phyloP scores from a whole-genome alignment of 169 alveolate species.

The Eimeria sp. region DNA sequence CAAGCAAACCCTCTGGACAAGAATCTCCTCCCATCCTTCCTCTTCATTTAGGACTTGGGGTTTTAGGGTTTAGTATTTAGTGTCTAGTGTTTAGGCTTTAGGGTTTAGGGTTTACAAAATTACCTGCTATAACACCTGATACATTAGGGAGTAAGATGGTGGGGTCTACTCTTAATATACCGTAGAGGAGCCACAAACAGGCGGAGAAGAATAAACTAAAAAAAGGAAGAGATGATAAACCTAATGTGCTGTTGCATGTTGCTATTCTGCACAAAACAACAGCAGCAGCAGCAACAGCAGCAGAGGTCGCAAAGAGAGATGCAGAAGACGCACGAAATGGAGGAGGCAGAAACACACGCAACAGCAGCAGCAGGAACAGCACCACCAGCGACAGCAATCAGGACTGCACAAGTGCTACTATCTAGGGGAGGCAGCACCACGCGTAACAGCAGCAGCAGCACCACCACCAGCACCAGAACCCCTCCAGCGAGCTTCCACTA shows the following conservation, averaged over 20 bases:
- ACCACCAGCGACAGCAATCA: background rate
- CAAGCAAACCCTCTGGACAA: background rate
- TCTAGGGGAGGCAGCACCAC: background rate
- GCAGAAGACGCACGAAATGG: background rate
- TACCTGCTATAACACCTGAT: conserved; percentile 68
- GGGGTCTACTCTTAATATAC: conserved; percentile 42
- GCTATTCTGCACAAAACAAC: conserved; percentile 32
- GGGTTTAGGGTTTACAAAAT: background rate
- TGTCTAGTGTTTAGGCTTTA: background rate
- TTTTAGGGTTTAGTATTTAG: background rate
- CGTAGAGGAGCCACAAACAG: conserved; percentile 68
- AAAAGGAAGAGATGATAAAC: conserved; percentile 45
- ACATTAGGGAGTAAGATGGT: conserved; percentile 70
- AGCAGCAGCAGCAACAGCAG: conserved; percentile 25
- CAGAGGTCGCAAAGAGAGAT: background rate
- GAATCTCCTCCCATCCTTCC: background rate
- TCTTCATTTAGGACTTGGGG: background rate
- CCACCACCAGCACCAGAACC: too few relatives aligned
- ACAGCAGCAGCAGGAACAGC: background rate
- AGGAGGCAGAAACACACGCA: background rate
- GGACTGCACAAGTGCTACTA: too few relatives aligned
- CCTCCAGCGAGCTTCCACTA: too few relatives aligned
- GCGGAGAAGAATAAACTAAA: conserved; percentile 73
- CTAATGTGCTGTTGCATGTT: conserved; percentile 65
- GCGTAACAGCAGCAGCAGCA: background rate